These are phyloP conservation scores for Jackrogersella multiformis DNA, from an alignment of 495 filamentous ascomycete genomes.

Conservation along the genomic window DNA sequence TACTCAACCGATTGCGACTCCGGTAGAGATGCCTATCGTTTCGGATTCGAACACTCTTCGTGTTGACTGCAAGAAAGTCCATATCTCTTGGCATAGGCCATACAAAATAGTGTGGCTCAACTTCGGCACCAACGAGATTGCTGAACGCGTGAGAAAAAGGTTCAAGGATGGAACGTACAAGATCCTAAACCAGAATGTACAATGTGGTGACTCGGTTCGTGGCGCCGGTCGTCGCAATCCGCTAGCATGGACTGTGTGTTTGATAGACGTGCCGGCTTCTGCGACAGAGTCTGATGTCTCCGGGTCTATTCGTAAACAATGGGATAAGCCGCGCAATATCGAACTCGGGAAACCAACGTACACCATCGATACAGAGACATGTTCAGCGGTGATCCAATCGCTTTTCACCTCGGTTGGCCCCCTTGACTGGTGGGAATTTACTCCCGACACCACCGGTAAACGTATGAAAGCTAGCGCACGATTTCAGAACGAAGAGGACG, in stretches of 20 bases:
- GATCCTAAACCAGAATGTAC: neutral
- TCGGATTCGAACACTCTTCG: constrained; percentile 29
- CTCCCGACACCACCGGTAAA: constrained; percentile 23
- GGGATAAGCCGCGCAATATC: constrained; percentile 1
- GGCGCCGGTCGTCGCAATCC: neutral
- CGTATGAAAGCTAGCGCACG: constrained; percentile 47
- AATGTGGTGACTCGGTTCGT: neutral
- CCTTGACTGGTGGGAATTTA: constrained; percentile 48
- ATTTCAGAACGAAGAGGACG: constrained; percentile 45
- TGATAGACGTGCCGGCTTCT: constrained; percentile 37
- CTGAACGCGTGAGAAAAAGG: constrained; percentile 25
- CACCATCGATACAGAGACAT: constrained; percentile 17
- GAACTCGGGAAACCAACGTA: constrained; percentile 41
- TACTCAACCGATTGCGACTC: constrained; percentile 11
- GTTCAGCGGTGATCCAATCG: constrained; percentile 30
- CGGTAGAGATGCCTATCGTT: constrained; percentile 26
- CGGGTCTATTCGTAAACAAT: constrained; percentile 16
- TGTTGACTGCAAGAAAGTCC: constrained; percentile 46
- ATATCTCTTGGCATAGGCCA: constrained; percentile 48
- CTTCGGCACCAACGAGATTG: constrained; percentile 30
- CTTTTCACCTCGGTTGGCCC: constrained; percentile 43
- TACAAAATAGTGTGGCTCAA: constrained; percentile 43
- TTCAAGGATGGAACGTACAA: constrained; percentile 34
- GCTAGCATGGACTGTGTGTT: constrained; percentile 35
- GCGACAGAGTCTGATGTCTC: constrained; percentile 30